Evolutionary conservation across 306 rosid species (phyloP).

Genomic region (Oxytropis ochrocephala): DNA sequence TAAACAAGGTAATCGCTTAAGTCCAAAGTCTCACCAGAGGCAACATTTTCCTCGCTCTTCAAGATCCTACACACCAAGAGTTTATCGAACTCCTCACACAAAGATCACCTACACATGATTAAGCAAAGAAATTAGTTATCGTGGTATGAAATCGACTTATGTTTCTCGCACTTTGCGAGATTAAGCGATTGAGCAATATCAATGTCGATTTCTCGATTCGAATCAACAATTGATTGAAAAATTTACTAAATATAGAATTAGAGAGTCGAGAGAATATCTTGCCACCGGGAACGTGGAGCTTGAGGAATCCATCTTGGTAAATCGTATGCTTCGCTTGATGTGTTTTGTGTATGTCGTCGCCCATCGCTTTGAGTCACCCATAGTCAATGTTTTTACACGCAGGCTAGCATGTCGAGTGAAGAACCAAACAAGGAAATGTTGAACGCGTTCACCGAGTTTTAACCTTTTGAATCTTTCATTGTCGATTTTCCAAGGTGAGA

Average conservation of each 20-base stretch:
- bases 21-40: no score
- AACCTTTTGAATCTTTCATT: background rate
- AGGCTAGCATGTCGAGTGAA: background rate
- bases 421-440: background rate
- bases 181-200: background rate
- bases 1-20: no score
- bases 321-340: no score
- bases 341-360: no score
- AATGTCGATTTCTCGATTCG: background rate
- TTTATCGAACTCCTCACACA: no score
- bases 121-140: background rate
- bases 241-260: background rate
- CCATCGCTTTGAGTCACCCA: no score
- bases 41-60: no score
- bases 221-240: background rate
- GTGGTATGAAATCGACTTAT: background rate
- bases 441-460: background rate
- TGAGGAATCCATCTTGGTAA: no score
- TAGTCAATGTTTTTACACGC: background rate
- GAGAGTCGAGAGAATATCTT: no score
- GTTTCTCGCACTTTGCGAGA: background rate
- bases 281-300: no score
- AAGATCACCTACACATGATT: slow-evolving; percentile 41
- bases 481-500: background rate
- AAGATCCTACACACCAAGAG: no score